Base-by-base conservation (phyloP, 2,329 filamentous ascomycete species). In the Penicillium olsonii region DNA sequence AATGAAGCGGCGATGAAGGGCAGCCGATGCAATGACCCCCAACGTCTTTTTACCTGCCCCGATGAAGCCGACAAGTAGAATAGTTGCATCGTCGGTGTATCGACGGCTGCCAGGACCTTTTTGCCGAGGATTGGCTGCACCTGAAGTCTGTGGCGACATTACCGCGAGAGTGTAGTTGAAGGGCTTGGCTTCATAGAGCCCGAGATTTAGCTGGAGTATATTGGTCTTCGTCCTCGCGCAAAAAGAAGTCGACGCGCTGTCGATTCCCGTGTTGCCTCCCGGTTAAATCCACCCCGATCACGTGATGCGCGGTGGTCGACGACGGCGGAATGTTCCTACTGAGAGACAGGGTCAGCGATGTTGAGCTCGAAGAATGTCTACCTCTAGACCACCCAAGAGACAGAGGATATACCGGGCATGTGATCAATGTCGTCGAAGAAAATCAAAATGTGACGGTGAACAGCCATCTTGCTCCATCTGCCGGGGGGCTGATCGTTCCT, bases 21-120 rank as follows among this genome's bases (percentile, higher is more conserved):
- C 84, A 5, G 83, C 83, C 0, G 85, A 86, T 7, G 85, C 86
- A 51, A 90, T 87, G 40, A 90, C 79, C 11, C 84, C 87, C 8
- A 90, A 74, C 0, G 84, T 88, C 3, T 84, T 86, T 67, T 90
- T 90, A 18, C 87, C 87, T 17, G 85, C 81, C 6, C 87, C 87
- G 15, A 84, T 81, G 46, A 88, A 81, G 4, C 87, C 87, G 12
- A 87, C 78, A 8, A 90, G 76, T n/a, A 89, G 77, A 47, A 90
- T 81, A 2, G 53, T 59, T n/a, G 54, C 55, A 42, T 57, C 49
- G 22, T 47, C 17, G 31, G 38, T 18, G 48, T 58, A 60, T 17
- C 43, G 42, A 14, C 52, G 57, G 9, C 26, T 33, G 37, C 27
- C 38, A 19, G 29, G 10, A 22, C 19, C 31, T 33, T 12, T 5